Evolutionary conservation across 2,329 filamentous ascomycete genomes (phyloP).

Genomic region (Fusarium redolens): DNA sequence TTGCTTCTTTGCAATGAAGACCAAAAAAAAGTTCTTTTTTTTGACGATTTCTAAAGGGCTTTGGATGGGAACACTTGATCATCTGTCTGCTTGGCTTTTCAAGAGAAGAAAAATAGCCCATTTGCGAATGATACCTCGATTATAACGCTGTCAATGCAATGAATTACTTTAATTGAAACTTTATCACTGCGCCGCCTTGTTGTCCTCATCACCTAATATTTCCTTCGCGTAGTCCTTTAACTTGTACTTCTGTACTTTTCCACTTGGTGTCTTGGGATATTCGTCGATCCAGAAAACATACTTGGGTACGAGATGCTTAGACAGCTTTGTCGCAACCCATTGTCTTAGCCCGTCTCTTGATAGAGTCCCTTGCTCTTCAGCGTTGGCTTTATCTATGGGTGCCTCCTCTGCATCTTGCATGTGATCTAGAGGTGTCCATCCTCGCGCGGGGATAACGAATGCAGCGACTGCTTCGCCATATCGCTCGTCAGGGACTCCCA

Average conservation of each 20-base stretch:
- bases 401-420: conserved; percentile 40
- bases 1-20: conserved; percentile 36
- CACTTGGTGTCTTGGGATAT: conserved; percentile 95
- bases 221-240: conserved; percentile 72
- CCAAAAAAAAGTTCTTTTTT: conserved; percentile 39
- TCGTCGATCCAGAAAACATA: conserved; percentile 87
- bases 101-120: conserved; percentile 5
- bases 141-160: conserved; percentile 28
- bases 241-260: conserved; percentile 97
- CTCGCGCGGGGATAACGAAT: conserved; percentile 72
- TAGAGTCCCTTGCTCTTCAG: conserved; percentile 51
- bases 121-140: conserved; percentile 37
- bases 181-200: conserved; percentile 1
- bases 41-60: conserved; percentile 24
- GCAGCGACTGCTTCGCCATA: conserved; percentile 90
- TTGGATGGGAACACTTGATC: conserved; percentile 25
- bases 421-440: conserved; percentile 42
- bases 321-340: conserved; percentile 78
- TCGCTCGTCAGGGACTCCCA: conserved; percentile 82
- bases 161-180: not conserved
- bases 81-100: conserved; percentile 15
- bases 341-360: conserved; percentile 69
- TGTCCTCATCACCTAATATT: conserved; percentile 42
- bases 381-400: not conserved
- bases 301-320: conserved; percentile 84